Percentiles rank a stretch among this genome's conserved stretches.
Evolutionary conservation across 768 basidiomycete species (phyloP).

Genomic region (Suillus decipiens): DNA sequence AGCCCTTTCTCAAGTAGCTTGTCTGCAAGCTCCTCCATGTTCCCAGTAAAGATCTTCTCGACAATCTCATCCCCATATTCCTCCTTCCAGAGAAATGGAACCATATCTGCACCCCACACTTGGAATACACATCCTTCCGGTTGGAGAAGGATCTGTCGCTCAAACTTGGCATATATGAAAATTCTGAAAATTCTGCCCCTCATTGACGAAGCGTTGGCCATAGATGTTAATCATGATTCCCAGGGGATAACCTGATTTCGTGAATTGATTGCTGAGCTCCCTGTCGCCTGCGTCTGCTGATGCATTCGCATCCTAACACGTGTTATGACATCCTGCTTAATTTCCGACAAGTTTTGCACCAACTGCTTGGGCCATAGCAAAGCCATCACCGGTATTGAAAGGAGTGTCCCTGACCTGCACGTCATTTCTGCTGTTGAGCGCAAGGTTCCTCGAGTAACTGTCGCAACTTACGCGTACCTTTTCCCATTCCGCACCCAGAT

Average conservation of each 20-base stretch:
- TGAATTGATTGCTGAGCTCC: constrained; percentile 65
- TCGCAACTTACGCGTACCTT: constrained; percentile 48
- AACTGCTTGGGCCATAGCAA: constrained; percentile 49
- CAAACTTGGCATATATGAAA: constrained; percentile 73
- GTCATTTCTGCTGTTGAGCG: constrained; percentile 1
- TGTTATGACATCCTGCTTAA: constrained; percentile 71
- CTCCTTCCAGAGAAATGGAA: constrained; percentile 51
- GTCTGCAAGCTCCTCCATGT: constrained; percentile 50
- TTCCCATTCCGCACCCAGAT: constrained; percentile 62
- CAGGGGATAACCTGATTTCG: constrained; percentile 73
- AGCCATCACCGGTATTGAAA: constrained; percentile 69
- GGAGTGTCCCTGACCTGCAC: constrained; percentile 68
- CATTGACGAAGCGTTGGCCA: constrained; percentile 68
- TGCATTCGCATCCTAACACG: constrained; percentile 70
- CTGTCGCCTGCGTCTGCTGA: constrained; percentile 52
- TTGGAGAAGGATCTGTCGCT: constrained; percentile 57
- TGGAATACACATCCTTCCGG: constrained; percentile 65
- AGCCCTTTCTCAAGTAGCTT: constrained; percentile 49
- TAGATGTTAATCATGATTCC: constrained; percentile 66
- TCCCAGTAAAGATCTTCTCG: constrained; percentile 51
- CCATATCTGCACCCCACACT: constrained; percentile 56
- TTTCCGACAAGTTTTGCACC: constrained; percentile 64
- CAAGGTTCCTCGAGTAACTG: background rate
- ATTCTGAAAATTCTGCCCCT: constrained; percentile 73
- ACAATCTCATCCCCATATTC: constrained; percentile 67